These are phyloP conservation scores for Cytospora piceicola DNA, from an alignment of 2,329 filamentous ascomycete species.

Conservation along the genomic window DNA sequence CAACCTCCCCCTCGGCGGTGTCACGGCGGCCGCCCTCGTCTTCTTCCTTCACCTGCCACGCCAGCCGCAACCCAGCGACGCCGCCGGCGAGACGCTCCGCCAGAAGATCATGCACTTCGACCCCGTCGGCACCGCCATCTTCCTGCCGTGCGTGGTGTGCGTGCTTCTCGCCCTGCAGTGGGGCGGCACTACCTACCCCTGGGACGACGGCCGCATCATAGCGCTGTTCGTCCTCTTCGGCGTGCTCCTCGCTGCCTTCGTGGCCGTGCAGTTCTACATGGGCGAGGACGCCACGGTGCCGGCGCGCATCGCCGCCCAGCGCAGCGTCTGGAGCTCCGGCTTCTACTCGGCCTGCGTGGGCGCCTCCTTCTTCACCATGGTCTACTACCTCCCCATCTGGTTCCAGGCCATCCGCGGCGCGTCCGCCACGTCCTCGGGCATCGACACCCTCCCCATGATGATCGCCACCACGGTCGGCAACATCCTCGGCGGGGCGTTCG, in stretches of 20 bases:
- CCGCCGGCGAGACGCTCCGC: conserved; percentile 30
- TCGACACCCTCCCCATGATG: conserved; percentile 46
- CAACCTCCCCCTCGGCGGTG: conserved; percentile 35
- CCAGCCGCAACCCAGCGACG: too few relatives aligned
- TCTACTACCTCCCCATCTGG: conserved; percentile 35
- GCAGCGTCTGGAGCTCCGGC: conserved; percentile 43
- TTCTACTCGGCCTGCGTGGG: conserved; percentile 41
- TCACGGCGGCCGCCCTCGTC: conserved; percentile 24
- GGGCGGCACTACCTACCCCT: conserved; percentile 40
- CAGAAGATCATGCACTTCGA: conserved; percentile 39
- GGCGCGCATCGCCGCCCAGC: conserved; percentile 45
- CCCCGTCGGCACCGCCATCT: conserved; percentile 34
- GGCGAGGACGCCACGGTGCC: conserved; percentile 45
- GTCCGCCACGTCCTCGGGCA: conserved; percentile 45
- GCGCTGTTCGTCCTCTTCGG: conserved; percentile 45
- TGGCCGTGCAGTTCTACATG: conserved; percentile 41
- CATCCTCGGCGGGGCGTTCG: conserved; percentile 42
- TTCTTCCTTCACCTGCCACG: neutral
- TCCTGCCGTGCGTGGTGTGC: conserved; percentile 39
- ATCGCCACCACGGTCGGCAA: conserved; percentile 44
- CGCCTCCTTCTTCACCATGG: conserved; percentile 9
- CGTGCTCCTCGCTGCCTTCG: conserved; percentile 47
- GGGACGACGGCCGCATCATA: conserved; percentile 47
- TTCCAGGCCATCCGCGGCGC: conserved; percentile 49
- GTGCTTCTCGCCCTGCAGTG: conserved; percentile 40